Evolutionary conservation across 495 filamentous ascomycete genomes (phyloP).

Genomic region (Coniosporium apollinis): DNA sequence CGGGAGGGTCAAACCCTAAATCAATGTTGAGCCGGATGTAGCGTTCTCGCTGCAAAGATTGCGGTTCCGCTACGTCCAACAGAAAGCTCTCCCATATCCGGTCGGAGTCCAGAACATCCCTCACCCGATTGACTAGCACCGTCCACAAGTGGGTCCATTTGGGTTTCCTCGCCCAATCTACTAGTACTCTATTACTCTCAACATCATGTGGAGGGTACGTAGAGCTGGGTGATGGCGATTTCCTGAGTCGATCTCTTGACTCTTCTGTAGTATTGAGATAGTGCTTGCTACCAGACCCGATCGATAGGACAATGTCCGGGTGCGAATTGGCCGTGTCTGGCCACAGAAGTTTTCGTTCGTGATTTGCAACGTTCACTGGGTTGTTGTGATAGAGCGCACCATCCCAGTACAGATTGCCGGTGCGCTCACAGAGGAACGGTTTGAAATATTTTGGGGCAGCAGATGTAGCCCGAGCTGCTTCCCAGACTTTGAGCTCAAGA

Average conservation of each 20-base stretch:
- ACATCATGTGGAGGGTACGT: not conserved
- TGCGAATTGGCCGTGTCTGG: slow-evolving; percentile 18
- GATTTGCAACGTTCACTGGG: slow-evolving; percentile 28
- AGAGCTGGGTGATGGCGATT: not conserved
- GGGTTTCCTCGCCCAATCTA: not conserved
- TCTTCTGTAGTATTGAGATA: no score
- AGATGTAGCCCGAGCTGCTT: slow-evolving; percentile 34
- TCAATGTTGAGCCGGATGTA: no score
- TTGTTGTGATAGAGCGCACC: slow-evolving; percentile 31
- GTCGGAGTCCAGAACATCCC: no score
- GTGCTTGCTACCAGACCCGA: slow-evolving; percentile 23
- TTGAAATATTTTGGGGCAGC: slow-evolving; percentile 34
- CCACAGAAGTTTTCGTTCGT: slow-evolving; percentile 34
- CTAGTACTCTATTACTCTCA: not conserved
- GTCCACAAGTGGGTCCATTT: no score
- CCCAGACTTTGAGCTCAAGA: slow-evolving; percentile 30
- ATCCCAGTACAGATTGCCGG: slow-evolving; percentile 26
- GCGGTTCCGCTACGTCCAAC: no score
- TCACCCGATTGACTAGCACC: not conserved
- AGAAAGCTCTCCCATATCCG: no score
- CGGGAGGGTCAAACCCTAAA: no score
- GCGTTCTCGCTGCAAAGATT: no score
- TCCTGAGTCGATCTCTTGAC: no score
- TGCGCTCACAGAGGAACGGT: slow-evolving; percentile 24
- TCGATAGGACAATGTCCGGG: slow-evolving; percentile 34